Conservation (phyloP, 176 grass and related monocot species). For the Aegilops sharonensis region DNA sequence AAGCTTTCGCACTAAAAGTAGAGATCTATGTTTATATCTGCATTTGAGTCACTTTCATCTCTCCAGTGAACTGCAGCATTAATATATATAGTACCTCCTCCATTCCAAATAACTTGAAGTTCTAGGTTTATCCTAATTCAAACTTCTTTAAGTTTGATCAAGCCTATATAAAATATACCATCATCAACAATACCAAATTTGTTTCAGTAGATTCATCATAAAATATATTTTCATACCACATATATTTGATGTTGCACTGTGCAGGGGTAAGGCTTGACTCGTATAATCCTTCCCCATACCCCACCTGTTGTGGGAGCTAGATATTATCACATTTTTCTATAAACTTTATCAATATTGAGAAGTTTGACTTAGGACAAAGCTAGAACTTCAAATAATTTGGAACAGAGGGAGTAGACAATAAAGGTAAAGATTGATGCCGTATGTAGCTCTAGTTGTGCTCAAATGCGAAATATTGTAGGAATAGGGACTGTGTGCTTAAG, state of each 20-base stretch:
- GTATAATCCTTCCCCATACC: no score
- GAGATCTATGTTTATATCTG: not conserved
- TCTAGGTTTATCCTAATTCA: no score
- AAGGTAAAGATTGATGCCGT: not conserved
- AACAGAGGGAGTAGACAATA: not conserved
- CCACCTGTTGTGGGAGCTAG: no score
- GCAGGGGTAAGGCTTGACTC: no score
- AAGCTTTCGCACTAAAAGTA: not conserved
- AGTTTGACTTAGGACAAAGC: constrained; percentile 23
- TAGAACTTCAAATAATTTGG: constrained; percentile 25
- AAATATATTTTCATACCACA: not conserved
- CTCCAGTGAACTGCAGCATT: not conserved
- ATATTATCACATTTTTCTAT: no score
- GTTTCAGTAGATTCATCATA: not conserved
- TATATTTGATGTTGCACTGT: not conserved
- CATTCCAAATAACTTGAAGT: no score
- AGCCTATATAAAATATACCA: not conserved
- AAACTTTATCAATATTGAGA: not conserved
- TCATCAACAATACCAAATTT: not conserved
- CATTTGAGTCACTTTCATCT: not conserved
- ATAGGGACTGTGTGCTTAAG: not conserved
- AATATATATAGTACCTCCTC: not conserved
- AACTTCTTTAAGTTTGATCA: not conserved
- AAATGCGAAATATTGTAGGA: not conserved
- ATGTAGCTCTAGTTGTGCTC: not conserved